A percentile compares a stretch with the other conserved stretches of the same genome.
Conservation (phyloP, 768 basidiomycete species). For the Tricholoma saponaceum region DNA sequence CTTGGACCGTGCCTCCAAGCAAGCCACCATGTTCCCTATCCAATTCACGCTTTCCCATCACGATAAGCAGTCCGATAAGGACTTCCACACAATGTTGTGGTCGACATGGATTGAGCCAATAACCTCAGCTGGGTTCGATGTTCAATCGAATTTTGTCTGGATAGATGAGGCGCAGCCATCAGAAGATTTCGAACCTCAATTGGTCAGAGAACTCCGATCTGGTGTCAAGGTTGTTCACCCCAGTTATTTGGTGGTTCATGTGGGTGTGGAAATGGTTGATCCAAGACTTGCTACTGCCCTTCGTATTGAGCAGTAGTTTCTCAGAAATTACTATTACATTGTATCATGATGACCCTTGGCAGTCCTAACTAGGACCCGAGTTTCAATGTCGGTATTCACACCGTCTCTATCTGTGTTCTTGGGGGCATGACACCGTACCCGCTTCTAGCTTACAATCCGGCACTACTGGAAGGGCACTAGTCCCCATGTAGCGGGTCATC, state of each 20-base stretch:
- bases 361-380: too few species aligned
- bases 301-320: conserved; percentile 4
- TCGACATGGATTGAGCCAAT: conserved; percentile 7
- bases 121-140: conserved; percentile 8
- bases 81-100: conserved; percentile 11
- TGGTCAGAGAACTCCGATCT: conserved; percentile 9
- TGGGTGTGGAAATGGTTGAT: conserved; percentile 11
- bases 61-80: conserved; percentile 11
- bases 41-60: conserved; percentile 13
- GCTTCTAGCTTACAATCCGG: too few species aligned
- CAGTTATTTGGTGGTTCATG: conserved; percentile 11
- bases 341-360: too few species aligned
- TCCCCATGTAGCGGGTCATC: conserved; percentile 90
- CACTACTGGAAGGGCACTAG: too few species aligned
- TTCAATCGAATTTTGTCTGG: conserved; percentile 13
- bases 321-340: not conserved
- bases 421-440: not conserved
- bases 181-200: conserved; percentile 4
- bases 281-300: conserved; percentile 10
- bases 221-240: conserved; percentile 7
- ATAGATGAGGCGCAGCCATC: conserved; percentile 12
- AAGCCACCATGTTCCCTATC: conserved; percentile 10
- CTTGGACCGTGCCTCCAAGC: conserved; percentile 7
- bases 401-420: too few species aligned
- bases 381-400: too few species aligned